Evolutionary conservation across 116 monocot genomes (phyloP), one percentile per base, ranked within the genome.

Genomic region (Phalaenopsis hybrid): DNA sequence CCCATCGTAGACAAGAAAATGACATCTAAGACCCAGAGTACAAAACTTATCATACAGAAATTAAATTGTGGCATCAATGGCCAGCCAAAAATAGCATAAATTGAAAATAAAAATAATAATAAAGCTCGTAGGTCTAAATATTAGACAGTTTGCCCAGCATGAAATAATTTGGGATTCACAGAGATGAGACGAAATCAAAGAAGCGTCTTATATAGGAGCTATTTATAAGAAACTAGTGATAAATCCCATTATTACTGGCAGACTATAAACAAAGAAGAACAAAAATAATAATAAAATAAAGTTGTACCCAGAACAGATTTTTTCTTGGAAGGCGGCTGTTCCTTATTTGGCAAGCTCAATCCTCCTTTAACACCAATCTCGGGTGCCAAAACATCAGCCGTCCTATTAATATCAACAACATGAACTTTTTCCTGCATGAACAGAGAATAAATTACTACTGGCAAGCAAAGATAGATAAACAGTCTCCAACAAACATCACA

Each of bases 301-400:
- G 33, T 0, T 15, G 50, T 79, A 93, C 96, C 96, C 50, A 96
- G 77, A 75, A 59, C 49, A 1, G 94, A 96, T 81, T 90, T 93
- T 52, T 87, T 75, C 89, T 0, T 90, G 87, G 20, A 90, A 96
- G 10, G 51, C 1, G 85, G 57, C 17, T 88, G 85, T 6, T 84
- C 88, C 72, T 78, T 84, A 33, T 72, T 76, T 1, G 92, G 87
- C 25, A 96, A 15, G 77, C 72, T 85, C 2, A 96, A 80, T 16
- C 96, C 96, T 58, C 92, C 90, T 21, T 84, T 79, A 37, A 45
- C 52, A 59, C 45, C 28, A 44, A 0, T 52, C 17, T 84, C 84
- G 1, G 84, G 84, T 75, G 50, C 74, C 33, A 84, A 74, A 59
- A 84, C 79, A 23, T 57, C 74, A 2, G 59, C 46, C 6, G 79